Conservation (phyloP, 345 rosid species). For the Kandelia obovata region DNA sequence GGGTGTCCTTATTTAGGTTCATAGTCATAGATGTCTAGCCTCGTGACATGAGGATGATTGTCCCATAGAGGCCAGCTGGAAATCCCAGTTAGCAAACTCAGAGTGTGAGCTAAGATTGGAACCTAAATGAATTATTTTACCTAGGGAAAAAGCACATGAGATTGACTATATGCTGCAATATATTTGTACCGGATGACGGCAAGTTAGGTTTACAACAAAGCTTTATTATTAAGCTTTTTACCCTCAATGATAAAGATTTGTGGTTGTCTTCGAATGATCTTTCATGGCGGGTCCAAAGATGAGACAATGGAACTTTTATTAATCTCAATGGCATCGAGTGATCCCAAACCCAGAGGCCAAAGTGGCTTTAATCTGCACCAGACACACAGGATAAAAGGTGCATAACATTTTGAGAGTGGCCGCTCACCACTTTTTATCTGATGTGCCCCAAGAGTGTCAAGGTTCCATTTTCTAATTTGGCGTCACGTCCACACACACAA, state of each 20-base stretch:
- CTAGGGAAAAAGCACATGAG: neutral
- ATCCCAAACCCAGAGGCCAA: neutral
- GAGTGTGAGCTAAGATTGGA: no score
- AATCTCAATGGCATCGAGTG: neutral
- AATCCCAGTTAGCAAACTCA: neutral
- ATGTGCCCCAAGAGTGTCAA: neutral
- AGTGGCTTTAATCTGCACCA: slow-evolving; percentile 3
- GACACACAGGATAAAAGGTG: neutral
- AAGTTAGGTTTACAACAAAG: neutral
- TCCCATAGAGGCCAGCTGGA: slow-evolving; percentile 1
- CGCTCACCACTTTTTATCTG: neutral
- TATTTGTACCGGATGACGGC: neutral
- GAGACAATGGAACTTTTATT: slow-evolving; percentile 1
- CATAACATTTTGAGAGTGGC: neutral
- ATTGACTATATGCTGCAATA: neutral
- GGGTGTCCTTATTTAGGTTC: no score
- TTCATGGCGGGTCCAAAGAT: neutral
- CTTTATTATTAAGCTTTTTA: neutral
- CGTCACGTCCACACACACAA: slow-evolving; percentile 4
- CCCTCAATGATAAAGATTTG: slow-evolving; percentile 4
- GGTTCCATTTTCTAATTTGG: slow-evolving; percentile 1
- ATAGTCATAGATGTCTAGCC: no score
- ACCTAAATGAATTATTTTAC: neutral
- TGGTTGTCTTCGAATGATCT: neutral
- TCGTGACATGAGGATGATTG: no score